These are phyloP conservation scores for Quercus suber DNA, from an alignment of 306 rosid genomes.

Conservation along the genomic window DNA sequence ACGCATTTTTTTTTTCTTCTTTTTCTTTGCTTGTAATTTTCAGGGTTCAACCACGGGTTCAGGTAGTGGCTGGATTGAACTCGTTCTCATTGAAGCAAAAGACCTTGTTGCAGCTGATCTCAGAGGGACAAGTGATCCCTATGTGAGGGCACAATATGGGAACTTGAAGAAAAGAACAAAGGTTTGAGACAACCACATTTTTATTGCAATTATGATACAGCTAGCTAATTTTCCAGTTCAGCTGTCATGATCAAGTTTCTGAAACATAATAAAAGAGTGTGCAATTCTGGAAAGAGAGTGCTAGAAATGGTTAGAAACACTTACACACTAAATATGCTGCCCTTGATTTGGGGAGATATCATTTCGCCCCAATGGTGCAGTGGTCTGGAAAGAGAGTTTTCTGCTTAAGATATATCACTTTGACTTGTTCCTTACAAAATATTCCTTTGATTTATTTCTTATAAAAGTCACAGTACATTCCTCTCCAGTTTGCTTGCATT, in stretches of 20 bases:
- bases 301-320: no score
- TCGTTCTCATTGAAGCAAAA: constrained; percentile 79
- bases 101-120: constrained; percentile 95
- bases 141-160: constrained; percentile 87
- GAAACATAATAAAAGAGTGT: background rate
- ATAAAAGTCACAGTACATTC: no score
- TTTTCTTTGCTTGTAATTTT: constrained; percentile 16
- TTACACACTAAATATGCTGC: no score
- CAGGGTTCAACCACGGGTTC: constrained; percentile 54
- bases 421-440: no score
- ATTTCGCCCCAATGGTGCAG: no score
- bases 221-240: background rate
- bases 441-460: no score
- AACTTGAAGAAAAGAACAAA: constrained; percentile 78
- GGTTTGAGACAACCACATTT: constrained; percentile 46
- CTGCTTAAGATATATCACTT: no score
- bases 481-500: no score
- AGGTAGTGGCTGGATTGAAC: constrained; percentile 77
- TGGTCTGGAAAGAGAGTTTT: no score
- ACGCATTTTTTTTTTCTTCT: background rate
- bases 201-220: background rate
- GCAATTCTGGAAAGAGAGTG: background rate
- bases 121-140: constrained; percentile 98
- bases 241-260: background rate
- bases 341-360: no score